Evolutionary conservation across 257 asterid species (phyloP), one percentile per base, ranked within the genome.

Genomic region (Scutellaria baicalensis): DNA sequence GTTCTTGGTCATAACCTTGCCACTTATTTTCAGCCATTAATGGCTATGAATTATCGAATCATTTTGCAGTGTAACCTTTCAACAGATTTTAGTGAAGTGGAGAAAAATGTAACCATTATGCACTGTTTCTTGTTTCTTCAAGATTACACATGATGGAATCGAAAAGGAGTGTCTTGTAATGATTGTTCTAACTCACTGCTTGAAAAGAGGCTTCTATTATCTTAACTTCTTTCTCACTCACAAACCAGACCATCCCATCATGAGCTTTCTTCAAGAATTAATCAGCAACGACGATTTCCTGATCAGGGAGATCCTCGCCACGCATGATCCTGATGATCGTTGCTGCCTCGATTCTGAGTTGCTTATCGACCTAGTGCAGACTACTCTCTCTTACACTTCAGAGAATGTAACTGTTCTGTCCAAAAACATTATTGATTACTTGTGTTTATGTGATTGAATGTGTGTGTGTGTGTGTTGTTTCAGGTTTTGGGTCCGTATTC

Each of bases 281-380:
- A 8, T 75, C n/a, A 50, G 68, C 43, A 73, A 78, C 40, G 96
- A 86, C 36, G 86, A 83, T 70, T 79, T 83, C 35, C 83, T 88
- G 66, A 78, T 82, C 10, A 74, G 74, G 80, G 85, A 75, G 69
- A 79, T 90, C 58, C 64, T 77, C 64, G 76, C 75, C 51, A 83
- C 92, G 18, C 96, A 90, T 33, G 85, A 86, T 75, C 92, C 92
- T 1, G 85, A 82, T 72, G 88, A 76, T 49, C 68, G 72, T 65
- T 31, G 14, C n/a, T 64, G 68, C 44, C 76, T 90, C 39, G 90
- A 90, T 75, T 64, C 85, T 5, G 78, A 39, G 27, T 20, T 50
- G 57, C 77, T 90, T 76, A 80, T 90, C 66, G 79, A 50, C 42
- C 68, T 78, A 47, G 75, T 79, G 38, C 84, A 88, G 76, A 77